Evolutionary conservation across 2,329 filamentous ascomycete genomes (phyloP), one percentile per base, ranked within the genome.

Genomic region (Pseudogymnoascus sp.): DNA sequence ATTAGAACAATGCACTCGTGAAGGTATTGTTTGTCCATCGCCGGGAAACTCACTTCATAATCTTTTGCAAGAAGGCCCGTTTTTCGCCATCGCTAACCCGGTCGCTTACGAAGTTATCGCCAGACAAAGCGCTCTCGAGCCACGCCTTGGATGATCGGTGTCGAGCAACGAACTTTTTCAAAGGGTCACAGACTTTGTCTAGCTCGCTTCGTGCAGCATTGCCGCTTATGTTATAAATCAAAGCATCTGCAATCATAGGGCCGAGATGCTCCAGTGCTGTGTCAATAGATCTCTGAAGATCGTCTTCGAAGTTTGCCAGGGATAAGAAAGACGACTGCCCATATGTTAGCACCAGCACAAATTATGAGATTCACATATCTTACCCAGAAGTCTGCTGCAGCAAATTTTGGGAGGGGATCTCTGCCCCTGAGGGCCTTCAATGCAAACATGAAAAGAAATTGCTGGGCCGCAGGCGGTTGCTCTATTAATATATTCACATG

Each of bases 301-400:
- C 71, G 21, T 77, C 73, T 31, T 76, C 79, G n/a, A 80, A 74
- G 21, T 58, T 35, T 35, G 36, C 36, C 15, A 62, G 54, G 31
- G 74, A 71, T 26, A 84, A 75, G 68, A 85, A 84, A 1, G 76
- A 77, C 4, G 79, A 76, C 84, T 86, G 58, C 10, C 7, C 9
- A 21, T 33, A 29, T 37, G 36, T 66, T 60, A 65, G 66, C 63
- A 26, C 3, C 10, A 17, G 9, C 37, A 35, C 57, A 60, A 29
- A 13, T 37, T 6, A 44, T 26, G 33, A 21, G 26, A 35, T 59
- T 33, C 24, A 8, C 17, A 36, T 62, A 59, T 69, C 79, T 66
- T 74, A 88, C 85, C 89, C 90, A 94, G 64, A 95, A 89, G 29
- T 88, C 84, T 7, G 86, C 83, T 1, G 90, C 83, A 2, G 88